Evolutionary conservation across 1,139 yeast species (phyloP).

Genomic region (Sugiyamaella japonica): DNA sequence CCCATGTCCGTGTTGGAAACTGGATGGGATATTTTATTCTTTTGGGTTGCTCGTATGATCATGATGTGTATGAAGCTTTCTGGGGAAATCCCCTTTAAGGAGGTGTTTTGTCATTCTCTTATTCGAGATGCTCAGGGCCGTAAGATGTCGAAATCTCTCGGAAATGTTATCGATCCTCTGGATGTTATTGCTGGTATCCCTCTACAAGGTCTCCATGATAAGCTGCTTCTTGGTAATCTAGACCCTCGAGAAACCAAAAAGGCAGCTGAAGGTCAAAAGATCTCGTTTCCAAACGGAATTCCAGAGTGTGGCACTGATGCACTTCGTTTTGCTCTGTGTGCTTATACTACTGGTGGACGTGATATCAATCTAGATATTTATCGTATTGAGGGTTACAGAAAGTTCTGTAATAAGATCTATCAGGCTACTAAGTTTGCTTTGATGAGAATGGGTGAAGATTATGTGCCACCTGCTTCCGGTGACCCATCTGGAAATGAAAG

Average conservation of each 20-base stretch:
- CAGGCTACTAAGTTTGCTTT: slow-evolving; percentile 97
- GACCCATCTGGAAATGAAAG: slow-evolving; percentile 76
- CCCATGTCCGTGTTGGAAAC: slow-evolving; percentile 96
- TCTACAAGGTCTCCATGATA: slow-evolving; percentile 74
- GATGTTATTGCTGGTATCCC: slow-evolving; percentile 91
- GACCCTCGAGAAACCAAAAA: slow-evolving; percentile 85
- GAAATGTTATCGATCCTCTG: slow-evolving; percentile 93
- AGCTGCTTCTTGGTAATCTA: slow-evolving; percentile 76
- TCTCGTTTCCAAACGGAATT: slow-evolving; percentile 93
- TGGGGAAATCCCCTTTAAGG: slow-evolving; percentile 89
- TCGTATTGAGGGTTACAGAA: slow-evolving; percentile 98
- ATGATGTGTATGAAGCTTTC: slow-evolving; percentile 87
- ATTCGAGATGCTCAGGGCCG: slow-evolving; percentile 99
- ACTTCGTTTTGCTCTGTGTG: slow-evolving; percentile 95
- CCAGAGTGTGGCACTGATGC: slow-evolving; percentile 99
- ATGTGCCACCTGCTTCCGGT: slow-evolving; percentile 67
- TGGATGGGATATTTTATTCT: slow-evolving; percentile 98
- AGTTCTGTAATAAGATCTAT: slow-evolving; percentile 98
- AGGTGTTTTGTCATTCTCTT: slow-evolving; percentile 96
- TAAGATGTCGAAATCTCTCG: slow-evolving; percentile 96
- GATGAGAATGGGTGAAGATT: slow-evolving; percentile 88
- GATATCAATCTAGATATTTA: slow-evolving; percentile 94
- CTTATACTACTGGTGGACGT: slow-evolving; percentile 98
- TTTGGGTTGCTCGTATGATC: slow-evolving; percentile 98
- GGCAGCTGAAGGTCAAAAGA: slow-evolving; percentile 85